These are phyloP conservation scores for Dendrostoma leiphaemia DNA, from an alignment of 2,329 filamentous ascomycete genomes.

Conservation along the genomic window DNA sequence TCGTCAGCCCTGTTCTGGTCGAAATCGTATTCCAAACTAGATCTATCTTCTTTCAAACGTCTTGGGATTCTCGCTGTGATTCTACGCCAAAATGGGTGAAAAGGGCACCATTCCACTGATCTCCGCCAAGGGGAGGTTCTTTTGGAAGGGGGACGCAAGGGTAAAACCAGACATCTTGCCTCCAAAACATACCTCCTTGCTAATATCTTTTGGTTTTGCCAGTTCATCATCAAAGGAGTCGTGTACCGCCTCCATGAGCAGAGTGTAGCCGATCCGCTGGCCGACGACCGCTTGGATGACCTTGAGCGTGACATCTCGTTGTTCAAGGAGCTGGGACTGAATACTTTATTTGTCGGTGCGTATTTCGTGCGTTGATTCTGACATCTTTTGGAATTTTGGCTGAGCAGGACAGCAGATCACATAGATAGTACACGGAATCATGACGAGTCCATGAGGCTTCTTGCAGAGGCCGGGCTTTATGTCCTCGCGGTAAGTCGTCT, in stretches of 20 bases:
- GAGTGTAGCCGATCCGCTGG: slow-evolving; percentile 16
- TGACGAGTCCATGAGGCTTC: slow-evolving; percentile 14
- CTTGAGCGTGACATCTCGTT: slow-evolving; percentile 23
- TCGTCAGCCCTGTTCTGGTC: too few relatives aligned
- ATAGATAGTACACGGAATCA: slow-evolving; percentile 12
- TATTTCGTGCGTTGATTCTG: too few relatives aligned
- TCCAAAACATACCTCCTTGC: not conserved
- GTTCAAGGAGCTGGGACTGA: slow-evolving; percentile 26
- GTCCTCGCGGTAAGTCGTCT: slow-evolving; percentile 25
- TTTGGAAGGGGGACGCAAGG: slow-evolving; percentile 19
- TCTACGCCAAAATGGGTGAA: not conserved
- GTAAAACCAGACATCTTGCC: not conserved
- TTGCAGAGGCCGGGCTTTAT: slow-evolving; percentile 24
- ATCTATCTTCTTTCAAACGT: not conserved
- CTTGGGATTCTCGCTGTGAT: not conserved
- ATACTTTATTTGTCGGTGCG: slow-evolving; percentile 27
- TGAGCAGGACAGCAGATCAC: not conserved
- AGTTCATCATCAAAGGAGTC: slow-evolving; percentile 19
- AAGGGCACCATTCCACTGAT: not conserved
- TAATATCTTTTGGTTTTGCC: not conserved
- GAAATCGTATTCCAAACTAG: too few relatives aligned
- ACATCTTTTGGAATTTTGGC: too few relatives aligned
- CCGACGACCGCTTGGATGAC: slow-evolving; percentile 21
- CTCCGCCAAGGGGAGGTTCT: slow-evolving; percentile 28
- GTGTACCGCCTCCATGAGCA: slow-evolving; percentile 16